These are phyloP conservation scores for Nigrospora sphaerica DNA, from an alignment of 2,329 filamentous ascomycete species.

Conservation along the genomic window DNA sequence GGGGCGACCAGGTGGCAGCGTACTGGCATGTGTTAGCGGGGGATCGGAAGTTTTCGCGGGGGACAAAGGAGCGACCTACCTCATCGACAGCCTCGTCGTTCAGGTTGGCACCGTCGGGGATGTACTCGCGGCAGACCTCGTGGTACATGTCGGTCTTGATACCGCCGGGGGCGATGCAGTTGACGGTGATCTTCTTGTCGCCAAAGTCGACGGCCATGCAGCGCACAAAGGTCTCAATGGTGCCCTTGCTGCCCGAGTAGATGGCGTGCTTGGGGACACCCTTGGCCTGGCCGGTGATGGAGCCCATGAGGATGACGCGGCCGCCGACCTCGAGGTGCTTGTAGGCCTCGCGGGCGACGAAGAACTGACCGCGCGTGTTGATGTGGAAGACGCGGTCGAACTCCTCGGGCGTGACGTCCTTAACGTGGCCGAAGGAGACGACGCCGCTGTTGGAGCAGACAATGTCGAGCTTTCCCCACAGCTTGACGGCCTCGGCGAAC, in stretches of 20 bases:
- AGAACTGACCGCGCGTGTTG: conserved; percentile 65
- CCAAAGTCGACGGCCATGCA: conserved; percentile 66
- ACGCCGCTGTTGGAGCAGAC: conserved; percentile 66
- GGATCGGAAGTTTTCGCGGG: neutral
- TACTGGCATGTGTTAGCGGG: conserved; percentile 30
- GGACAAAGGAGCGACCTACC: conserved; percentile 17
- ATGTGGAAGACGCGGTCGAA: conserved; percentile 65
- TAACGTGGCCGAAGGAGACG: conserved; percentile 60
- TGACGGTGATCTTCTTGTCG: conserved; percentile 61
- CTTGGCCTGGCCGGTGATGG: conserved; percentile 60
- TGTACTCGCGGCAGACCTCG: conserved; percentile 57
- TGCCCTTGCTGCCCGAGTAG: conserved; percentile 70
- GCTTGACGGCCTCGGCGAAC: conserved; percentile 54
- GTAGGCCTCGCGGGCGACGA: conserved; percentile 64
- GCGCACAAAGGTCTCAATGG: conserved; percentile 71
- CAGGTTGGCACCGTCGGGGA: conserved; percentile 48
- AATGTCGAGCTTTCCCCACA: conserved; percentile 63
- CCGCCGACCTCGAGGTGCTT: conserved; percentile 62
- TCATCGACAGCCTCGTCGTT: conserved; percentile 53
- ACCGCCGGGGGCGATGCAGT: conserved; percentile 59
- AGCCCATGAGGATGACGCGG: conserved; percentile 66
- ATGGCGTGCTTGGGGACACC: conserved; percentile 65
- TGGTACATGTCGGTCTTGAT: conserved; percentile 66
- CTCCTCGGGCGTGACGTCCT: conserved; percentile 63
- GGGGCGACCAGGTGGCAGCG: conserved; percentile 56